Conservation (phyloP, 148 eudicot genomes). For the Rhododendron williamsianum region DNA sequence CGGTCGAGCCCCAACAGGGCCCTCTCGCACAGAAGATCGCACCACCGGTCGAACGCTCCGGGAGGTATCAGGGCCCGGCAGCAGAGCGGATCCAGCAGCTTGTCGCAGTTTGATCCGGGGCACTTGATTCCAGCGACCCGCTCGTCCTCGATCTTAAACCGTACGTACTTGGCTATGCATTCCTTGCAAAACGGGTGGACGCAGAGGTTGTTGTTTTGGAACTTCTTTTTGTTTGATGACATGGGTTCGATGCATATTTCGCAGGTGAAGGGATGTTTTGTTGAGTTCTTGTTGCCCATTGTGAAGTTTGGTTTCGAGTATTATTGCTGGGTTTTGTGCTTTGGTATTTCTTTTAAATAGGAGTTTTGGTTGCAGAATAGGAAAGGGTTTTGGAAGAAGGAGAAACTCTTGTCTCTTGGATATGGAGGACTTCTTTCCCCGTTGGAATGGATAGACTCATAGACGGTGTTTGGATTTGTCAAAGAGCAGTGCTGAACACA, state of each 20-base stretch:
- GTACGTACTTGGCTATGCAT: conserved; percentile 33
- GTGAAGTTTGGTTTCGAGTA: too few relatives aligned
- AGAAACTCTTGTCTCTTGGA: too few relatives aligned
- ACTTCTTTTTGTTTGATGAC: not conserved
- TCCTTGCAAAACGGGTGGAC: conserved; percentile 35
- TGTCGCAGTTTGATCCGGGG: conserved; percentile 25
- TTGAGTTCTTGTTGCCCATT: too few relatives aligned
- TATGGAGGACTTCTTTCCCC: too few relatives aligned
- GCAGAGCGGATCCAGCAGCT: conserved; percentile 21
- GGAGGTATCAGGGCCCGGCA: conserved; percentile 6
- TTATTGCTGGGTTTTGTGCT: too few relatives aligned
- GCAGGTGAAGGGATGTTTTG: conserved; percentile 22
- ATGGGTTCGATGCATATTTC: conserved; percentile 42
- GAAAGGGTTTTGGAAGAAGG: too few relatives aligned
- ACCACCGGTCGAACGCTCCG: conserved; percentile 28
- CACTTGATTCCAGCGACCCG: conserved; percentile 22
- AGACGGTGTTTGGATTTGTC: too few relatives aligned
- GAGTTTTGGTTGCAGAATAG: too few relatives aligned
- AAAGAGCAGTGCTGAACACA: too few relatives aligned
- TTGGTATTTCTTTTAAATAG: too few relatives aligned
- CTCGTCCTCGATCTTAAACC: conserved; percentile 27
- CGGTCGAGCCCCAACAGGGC: conserved; percentile 18
- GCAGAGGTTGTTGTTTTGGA: conserved; percentile 19
- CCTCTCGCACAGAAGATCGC: conserved; percentile 32
- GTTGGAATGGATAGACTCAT: too few relatives aligned